Conservation (phyloP, 148 eudicot genomes). For the Dysphania ambrosioides region DNA sequence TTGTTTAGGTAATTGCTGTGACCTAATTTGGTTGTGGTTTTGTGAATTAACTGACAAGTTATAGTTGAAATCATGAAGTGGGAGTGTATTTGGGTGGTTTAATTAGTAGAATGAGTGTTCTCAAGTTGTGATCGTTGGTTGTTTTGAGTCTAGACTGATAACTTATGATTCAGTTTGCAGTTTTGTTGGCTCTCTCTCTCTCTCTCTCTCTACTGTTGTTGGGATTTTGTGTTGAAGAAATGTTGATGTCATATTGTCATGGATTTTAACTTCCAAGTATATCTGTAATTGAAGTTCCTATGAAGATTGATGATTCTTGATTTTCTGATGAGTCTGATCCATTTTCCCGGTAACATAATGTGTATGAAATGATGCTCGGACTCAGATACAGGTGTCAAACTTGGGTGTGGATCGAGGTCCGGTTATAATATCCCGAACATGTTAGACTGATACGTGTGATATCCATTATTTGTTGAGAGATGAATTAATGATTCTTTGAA, state of each 20-base stretch:
- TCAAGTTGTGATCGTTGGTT: conserved; percentile 7
- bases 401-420: too few species aligned
- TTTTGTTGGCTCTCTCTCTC: too few species aligned
- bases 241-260: too few species aligned
- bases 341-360: too few species aligned
- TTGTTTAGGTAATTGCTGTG: conserved; percentile 7
- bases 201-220: background rate
- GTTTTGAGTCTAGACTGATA: too few species aligned
- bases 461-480: background rate
- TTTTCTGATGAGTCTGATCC: background rate
- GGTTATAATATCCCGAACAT: too few species aligned
- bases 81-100: conserved; percentile 9
- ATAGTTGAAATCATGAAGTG: background rate
- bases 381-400: background rate
- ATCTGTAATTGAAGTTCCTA: background rate
- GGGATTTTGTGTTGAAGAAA: background rate
- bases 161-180: too few species aligned
- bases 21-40: background rate
- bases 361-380: background rate
- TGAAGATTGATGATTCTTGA: background rate
- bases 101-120: background rate
- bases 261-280: background rate
- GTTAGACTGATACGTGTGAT: background rate
- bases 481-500: conserved; percentile 4
- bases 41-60: conserved; percentile 7